These are phyloP conservation scores for Anethum foeniculum DNA, from an alignment of 140 eudicot genomes.

Conservation along the genomic window DNA sequence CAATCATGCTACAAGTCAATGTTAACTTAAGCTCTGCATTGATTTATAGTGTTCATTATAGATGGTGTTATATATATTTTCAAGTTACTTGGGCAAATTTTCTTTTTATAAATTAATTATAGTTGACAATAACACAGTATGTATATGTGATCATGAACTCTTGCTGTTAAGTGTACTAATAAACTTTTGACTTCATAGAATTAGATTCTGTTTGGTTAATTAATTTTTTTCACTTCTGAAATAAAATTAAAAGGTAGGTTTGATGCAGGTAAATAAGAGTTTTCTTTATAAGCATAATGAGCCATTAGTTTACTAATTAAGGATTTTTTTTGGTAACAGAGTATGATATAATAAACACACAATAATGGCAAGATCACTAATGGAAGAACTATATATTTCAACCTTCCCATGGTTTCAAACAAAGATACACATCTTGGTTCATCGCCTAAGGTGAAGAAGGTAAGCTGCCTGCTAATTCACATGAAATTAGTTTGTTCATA, in stretches of 20 bases:
- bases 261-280: no score
- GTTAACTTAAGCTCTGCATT: not conserved
- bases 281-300: no score
- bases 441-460: not conserved
- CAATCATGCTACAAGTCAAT: not conserved
- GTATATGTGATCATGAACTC: not conserved
- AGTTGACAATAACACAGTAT: not conserved
- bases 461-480: not conserved
- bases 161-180: not conserved
- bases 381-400: no score
- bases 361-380: no score
- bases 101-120: not conserved
- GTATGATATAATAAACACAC: no score
- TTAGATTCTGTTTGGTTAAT: not conserved
- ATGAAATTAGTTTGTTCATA: not conserved
- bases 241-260: not conserved
- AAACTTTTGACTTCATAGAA: not conserved
- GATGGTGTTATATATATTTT: no score
- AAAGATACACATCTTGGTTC: not conserved
- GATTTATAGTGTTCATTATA: not conserved
- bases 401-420: not conserved
- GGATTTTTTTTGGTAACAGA: no score
- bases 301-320: no score
- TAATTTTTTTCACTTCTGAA: not conserved
- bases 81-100: not conserved